Evolutionary conservation across 805 yeast species (phyloP).

Genomic region (Sugiyamaella chiloensis): DNA sequence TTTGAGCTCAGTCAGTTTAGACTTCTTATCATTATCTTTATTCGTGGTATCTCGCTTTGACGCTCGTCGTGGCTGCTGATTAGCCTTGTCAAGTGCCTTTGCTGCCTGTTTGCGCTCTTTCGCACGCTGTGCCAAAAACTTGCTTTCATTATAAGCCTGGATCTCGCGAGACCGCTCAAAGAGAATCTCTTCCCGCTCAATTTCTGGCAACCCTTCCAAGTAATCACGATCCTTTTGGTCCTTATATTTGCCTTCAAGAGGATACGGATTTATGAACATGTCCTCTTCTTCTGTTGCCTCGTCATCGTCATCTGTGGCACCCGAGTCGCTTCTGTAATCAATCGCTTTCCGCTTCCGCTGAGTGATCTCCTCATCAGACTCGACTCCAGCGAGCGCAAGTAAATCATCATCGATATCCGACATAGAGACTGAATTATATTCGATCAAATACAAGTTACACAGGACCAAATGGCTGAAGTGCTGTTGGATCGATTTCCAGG

Average conservation of each 20-base stretch:
- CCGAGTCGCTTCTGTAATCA: constrained; percentile 31
- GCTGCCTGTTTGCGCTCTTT: constrained; percentile 36
- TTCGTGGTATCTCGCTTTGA: constrained; percentile 31
- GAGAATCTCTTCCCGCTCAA: constrained; percentile 84
- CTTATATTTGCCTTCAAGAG: constrained; percentile 86
- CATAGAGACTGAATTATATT: constrained; percentile 43
- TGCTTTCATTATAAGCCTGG: constrained; percentile 83
- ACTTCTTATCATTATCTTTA: constrained; percentile 40
- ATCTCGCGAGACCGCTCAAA: constrained; percentile 91
- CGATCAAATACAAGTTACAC: no score
- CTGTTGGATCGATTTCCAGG: no score
- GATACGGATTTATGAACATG: constrained; percentile 66
- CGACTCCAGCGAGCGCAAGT: constrained; percentile 88
- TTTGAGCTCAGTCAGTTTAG: constrained; percentile 67
- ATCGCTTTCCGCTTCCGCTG: constrained; percentile 1
- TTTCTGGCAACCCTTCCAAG: constrained; percentile 74
- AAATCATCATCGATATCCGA: constrained; percentile 91
- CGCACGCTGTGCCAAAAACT: constrained; percentile 78
- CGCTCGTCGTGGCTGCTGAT: constrained; percentile 29
- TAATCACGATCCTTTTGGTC: constrained; percentile 71
- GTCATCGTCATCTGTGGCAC: constrained; percentile 43
- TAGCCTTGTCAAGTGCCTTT: constrained; percentile 30
- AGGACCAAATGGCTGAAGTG: no score
- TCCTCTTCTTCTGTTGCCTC: constrained; percentile 37
- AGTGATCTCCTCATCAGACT: constrained; percentile 26